Base-by-base conservation (phyloP, 177 flowering plant species). In the Vitis hybrid region DNA sequence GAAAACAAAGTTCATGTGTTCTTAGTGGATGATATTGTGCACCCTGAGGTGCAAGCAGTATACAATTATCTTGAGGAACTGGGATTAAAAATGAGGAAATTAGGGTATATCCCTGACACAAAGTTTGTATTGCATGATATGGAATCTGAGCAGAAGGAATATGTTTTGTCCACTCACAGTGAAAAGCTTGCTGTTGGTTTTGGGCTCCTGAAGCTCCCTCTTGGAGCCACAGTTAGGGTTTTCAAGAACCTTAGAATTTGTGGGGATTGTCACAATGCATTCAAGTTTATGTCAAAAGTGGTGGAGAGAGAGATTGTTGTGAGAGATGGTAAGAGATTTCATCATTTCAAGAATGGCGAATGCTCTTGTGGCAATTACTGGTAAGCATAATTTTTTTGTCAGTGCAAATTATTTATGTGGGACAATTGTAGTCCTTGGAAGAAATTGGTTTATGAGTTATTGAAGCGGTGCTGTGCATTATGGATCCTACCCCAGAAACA, bases 101-200 rank as follows among this genome's bases (percentile, higher is more conserved):
- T 85, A 50, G 90, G 90, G 8, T 87, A 87, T 57, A 71, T 85
- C 58, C 90, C 90, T 27, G 86, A 87, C 62, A 83, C 87, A 1
- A 83, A 74, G 61, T 75, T 65, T 68, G 88, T 76, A 40, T 72
- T 85, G 77, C 88, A 78, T 67, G 87, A 81, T 71, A 76, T 80
- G 78, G 87, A 79, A 51, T 67, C 73, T 27, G 87, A 83, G 66
- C 84, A 85, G 62, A 85, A 87, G 65, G 87, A 85, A 52, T 14
- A 74, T 60, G 78, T 68, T 5, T 69, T 87, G 72, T 78, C 90
- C 5, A 82, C 86, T 50, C 91, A 87, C 60, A 87, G 91, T 74
- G 91, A 87, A 77, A 87, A 83, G 79, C 82, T 87, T 46, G 87
- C 91, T 12, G 91, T 85, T 73, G 88, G 74, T 6, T 87, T 59